Conservation (phyloP, 2,329 filamentous ascomycete species). For the Beauveria pseudobassiana region DNA sequence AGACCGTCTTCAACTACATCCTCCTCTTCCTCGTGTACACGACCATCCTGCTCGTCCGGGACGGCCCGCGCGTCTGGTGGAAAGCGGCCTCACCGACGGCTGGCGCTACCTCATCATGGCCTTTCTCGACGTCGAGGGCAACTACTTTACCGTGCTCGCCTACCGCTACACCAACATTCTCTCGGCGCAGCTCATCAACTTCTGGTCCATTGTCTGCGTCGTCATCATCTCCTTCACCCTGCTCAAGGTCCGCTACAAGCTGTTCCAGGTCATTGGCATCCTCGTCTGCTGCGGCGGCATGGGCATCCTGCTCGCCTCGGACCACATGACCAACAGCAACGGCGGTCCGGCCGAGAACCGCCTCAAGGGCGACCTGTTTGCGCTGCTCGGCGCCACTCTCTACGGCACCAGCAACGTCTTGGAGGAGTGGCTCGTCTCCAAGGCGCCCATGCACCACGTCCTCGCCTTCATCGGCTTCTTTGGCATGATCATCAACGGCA, state of each 20-base stretch:
- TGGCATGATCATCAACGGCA: slow-evolving; percentile 84
- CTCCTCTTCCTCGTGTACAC: slow-evolving; percentile 78
- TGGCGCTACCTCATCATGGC: slow-evolving; percentile 93
- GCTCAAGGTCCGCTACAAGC: slow-evolving; percentile 82
- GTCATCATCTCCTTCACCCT: slow-evolving; percentile 76
- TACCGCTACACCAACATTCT: slow-evolving; percentile 90
- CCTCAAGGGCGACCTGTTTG: slow-evolving; percentile 89
- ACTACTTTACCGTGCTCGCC: slow-evolving; percentile 94
- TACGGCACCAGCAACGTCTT: slow-evolving; percentile 89
- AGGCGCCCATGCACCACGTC: slow-evolving; percentile 84
- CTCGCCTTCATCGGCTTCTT: slow-evolving; percentile 85
- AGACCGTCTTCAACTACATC: slow-evolving; percentile 92
- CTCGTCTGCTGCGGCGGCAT: slow-evolving; percentile 84
- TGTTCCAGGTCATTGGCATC: slow-evolving; percentile 79
- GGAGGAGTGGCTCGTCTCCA: slow-evolving; percentile 89
- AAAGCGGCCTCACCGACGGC: slow-evolving; percentile 61
- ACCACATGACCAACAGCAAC: slow-evolving; percentile 74
- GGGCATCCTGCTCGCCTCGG: slow-evolving; percentile 77
- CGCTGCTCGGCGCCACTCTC: slow-evolving; percentile 77
- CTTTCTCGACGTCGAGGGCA: slow-evolving; percentile 91
- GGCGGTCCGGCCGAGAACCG: slow-evolving; percentile 60
- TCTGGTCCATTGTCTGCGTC: slow-evolving; percentile 95
- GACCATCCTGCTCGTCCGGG: slow-evolving; percentile 67
- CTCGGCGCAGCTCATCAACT: slow-evolving; percentile 92
- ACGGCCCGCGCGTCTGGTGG: slow-evolving; percentile 66